Base-by-base conservation (phyloP, 805 yeast species). In the Yamadazyma tumulicola region DNA sequence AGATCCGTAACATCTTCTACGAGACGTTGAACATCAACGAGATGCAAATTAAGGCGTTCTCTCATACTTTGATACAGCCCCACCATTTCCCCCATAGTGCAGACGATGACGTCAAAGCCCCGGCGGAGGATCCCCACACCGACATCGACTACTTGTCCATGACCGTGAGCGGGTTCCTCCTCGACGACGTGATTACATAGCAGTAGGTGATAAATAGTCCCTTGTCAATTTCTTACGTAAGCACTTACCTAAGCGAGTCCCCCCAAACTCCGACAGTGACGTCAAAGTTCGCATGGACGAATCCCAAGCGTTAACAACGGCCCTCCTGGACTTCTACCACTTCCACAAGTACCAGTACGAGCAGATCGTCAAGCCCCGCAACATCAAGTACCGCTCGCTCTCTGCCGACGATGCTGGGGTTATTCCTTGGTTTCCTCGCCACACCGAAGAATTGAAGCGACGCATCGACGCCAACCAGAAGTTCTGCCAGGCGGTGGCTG, bases 371-470 rank as follows among this genome's bases (percentile, higher is more conserved):
- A 52, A 49, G 24, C 70, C 71, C 4, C 50, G 67, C 12, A 29
- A 42, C 6, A 38, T 52, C 26, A 56, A 54, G 36, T 49, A 44
- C 26, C 41, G 38, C 12, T 43, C 60, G 5, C 51, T 79, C 5
- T 38, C 70, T 0, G 29, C 29, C 0, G 57, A 57, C 4, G 83
- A 79, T 25, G 51, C 64, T 38, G 31, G 32, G 9, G 50, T 74
- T 3, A 28, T 79, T 1, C 69, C 77, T 0, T 78, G 81, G 81
- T 75, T 68, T 48, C 61, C 59, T 0, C 31, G 51, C 6, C 68
- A 77, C 45, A 43, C 73, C 2, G 47, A 52, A 2, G 52, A 65
- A 15, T 37, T 79, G 17, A 58, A 55, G 22, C 57, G 59, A 29
- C 67, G 77, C 22, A 63, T 78, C 12, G 55, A 52, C 1, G 51